A percentile compares a stretch with the other conserved stretches of the same genome.
Conservation (phyloP, 345 rosid species). For the Psidium friedrichsthalianum region DNA sequence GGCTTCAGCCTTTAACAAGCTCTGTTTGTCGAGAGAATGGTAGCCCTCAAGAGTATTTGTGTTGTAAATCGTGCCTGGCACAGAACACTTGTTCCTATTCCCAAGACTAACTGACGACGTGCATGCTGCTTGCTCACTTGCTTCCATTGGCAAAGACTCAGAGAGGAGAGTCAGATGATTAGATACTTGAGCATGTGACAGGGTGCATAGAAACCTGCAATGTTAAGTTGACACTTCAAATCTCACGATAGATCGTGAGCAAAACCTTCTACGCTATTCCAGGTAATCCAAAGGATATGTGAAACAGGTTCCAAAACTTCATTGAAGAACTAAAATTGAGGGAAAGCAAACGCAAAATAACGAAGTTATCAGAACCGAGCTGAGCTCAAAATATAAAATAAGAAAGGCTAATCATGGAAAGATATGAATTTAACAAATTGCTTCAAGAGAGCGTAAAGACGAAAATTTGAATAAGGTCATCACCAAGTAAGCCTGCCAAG, state of each 20-base stretch:
- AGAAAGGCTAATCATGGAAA: background rate
- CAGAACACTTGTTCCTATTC: conserved; percentile 68
- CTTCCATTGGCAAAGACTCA: conserved; percentile 54
- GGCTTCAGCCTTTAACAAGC: conserved; percentile 57
- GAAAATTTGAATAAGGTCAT: background rate
- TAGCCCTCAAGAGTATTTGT: conserved; percentile 76
- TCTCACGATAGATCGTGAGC: background rate
- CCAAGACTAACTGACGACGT: conserved; percentile 18
- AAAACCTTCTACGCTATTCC: background rate
- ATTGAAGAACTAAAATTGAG: background rate
- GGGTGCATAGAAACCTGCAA: conserved; percentile 77
- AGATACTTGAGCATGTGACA: conserved; percentile 70
- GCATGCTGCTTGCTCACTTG: conserved; percentile 22
- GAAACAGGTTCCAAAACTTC: background rate
- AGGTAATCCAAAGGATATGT: background rate
- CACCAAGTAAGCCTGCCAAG: background rate
- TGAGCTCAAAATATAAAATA: background rate
- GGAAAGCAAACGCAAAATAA: background rate
- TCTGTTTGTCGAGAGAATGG: conserved; percentile 46
- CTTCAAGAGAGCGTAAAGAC: background rate
- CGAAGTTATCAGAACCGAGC: background rate
- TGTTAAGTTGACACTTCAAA: background rate
- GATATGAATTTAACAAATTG: background rate
- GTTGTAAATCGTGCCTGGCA: conserved; percentile 71
- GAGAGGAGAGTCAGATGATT: conserved; percentile 59